Conservation (phyloP, 352 stramenopile genomes). For the Globisporangium nodosum region DNA sequence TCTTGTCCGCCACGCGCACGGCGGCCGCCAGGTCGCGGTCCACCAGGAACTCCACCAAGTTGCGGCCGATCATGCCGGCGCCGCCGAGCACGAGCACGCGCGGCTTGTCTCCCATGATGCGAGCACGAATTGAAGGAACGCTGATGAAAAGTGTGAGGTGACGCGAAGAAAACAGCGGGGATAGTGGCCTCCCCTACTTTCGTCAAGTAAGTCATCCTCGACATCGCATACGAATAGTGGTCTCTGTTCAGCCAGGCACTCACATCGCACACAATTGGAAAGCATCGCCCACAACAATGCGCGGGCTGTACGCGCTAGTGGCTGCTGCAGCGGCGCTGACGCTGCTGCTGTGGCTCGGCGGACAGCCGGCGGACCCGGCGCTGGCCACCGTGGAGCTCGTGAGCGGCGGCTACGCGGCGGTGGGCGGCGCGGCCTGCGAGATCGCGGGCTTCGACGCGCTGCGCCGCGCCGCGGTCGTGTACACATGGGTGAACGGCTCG, state of each 20-base stretch:
- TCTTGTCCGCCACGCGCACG: constrained; percentile 84
- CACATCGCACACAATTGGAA: neutral
- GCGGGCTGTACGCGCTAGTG: constrained; percentile 47
- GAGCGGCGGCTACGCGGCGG: constrained; percentile 28
- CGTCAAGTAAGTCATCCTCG: too few relatives aligned
- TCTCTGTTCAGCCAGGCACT: too few relatives aligned
- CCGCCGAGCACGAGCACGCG: constrained; percentile 81
- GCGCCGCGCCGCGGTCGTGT: constrained; percentile 66
- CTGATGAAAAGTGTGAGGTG: neutral
- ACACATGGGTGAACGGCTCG: constrained; percentile 85
- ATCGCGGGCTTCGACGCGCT: constrained; percentile 63
- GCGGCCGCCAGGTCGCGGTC: constrained; percentile 55
- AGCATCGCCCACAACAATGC: constrained; percentile 15
- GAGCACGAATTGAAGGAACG: neutral
- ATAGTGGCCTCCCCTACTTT: too few relatives aligned
- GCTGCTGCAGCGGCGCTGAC: constrained; percentile 31
- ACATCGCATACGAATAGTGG: too few relatives aligned
- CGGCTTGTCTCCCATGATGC: constrained; percentile 27
- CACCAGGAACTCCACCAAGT: constrained; percentile 81
- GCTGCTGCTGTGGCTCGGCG: constrained; percentile 41
- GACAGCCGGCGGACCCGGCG: constrained; percentile 43
- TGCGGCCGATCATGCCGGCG: constrained; percentile 82
- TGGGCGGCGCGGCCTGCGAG: constrained; percentile 39
- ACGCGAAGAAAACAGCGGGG: too few relatives aligned
- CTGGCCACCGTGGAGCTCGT: constrained; percentile 45